phyloP scores from a whole-genome alignment of 805 yeast genomes.

The Pichia ethanolica region DNA sequence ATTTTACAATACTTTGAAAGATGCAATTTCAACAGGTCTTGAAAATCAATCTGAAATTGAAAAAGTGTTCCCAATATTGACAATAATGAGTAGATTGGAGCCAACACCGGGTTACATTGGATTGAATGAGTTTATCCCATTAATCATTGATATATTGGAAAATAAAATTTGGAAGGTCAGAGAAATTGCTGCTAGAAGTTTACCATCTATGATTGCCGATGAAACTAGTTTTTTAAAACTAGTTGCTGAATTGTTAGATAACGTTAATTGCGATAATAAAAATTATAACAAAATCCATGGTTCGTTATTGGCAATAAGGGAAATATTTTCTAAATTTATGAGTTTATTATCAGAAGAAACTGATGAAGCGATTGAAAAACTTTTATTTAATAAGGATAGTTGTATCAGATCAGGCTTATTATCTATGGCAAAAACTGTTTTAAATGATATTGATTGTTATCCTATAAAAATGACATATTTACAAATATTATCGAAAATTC shows the following conservation, averaged over 20 bases:
- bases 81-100: slow-evolving; percentile 62
- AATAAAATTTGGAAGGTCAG: slow-evolving; percentile 73
- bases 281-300: slow-evolving; percentile 56
- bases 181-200: slow-evolving; percentile 74
- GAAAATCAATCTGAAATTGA: slow-evolving; percentile 29
- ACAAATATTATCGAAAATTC: slow-evolving; percentile 11
- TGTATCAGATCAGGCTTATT: slow-evolving; percentile 8
- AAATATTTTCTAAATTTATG: slow-evolving; percentile 20
- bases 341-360: slow-evolving; percentile 1
- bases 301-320: slow-evolving; percentile 39
- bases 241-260: slow-evolving; percentile 14
- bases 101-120: slow-evolving; percentile 50
- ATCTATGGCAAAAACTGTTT: slow-evolving; percentile 13
- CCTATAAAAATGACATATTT: slow-evolving; percentile 20
- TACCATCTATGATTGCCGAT: slow-evolving; percentile 41
- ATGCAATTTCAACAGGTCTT: slow-evolving; percentile 30
- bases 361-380: background rate
- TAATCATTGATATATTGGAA: slow-evolving; percentile 41
- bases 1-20: slow-evolving; percentile 37
- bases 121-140: slow-evolving; percentile 42
- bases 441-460: slow-evolving; percentile 13
- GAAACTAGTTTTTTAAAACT: slow-evolving; percentile 25
- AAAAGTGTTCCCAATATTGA: slow-evolving; percentile 66
- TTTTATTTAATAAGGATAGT: background rate
- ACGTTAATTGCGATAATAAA: background rate